A percentile compares a stretch with the other conserved stretches of the same genome.
Conservation (phyloP, 2,329 filamentous ascomycete species). For the Trichoderma sp. region DNA sequence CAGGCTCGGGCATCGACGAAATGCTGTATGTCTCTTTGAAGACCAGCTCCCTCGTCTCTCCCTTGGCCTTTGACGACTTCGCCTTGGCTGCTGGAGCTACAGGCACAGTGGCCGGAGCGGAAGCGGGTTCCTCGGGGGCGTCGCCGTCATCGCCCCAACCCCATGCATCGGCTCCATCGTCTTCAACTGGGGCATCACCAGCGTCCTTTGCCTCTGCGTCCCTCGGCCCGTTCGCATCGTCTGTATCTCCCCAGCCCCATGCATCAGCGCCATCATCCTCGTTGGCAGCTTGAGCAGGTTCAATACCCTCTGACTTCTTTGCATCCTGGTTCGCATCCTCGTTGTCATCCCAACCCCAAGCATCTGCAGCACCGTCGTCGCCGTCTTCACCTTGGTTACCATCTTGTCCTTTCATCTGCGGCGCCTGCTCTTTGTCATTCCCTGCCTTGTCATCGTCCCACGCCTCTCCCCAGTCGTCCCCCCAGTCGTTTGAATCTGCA, state of each 20-base stretch:
- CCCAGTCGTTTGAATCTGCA: constrained; percentile 65
- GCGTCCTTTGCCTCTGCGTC: constrained; percentile 28
- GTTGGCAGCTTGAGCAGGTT: constrained; percentile 18
- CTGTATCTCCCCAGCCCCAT: constrained; percentile 78
- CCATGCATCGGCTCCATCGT: constrained; percentile 70
- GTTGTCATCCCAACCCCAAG: constrained; percentile 78
- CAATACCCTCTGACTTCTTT: not conserved
- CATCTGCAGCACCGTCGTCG: constrained; percentile 52
- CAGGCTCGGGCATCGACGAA: constrained; percentile 80
- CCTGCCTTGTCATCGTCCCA: constrained; percentile 73
- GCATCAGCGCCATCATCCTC: constrained; percentile 49
- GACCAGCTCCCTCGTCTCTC: constrained; percentile 65
- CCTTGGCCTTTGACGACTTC: constrained; percentile 31
- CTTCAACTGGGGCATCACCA: constrained; percentile 30
- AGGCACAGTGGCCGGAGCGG: not conserved
- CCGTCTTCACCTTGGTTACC: constrained; percentile 73
- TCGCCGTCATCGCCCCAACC: constrained; percentile 77
- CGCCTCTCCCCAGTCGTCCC: constrained; percentile 73
- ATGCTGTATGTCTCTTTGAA: constrained; percentile 85
- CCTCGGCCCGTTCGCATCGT: constrained; percentile 32
- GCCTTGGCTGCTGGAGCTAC: constrained; percentile 25
- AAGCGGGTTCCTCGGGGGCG: constrained; percentile 30
- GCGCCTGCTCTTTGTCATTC: constrained; percentile 34
- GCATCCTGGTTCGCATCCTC: constrained; percentile 33
- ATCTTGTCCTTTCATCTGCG: constrained; percentile 25